phyloP scores from a whole-genome alignment of 768 basidiomycete genomes.

The Serpula lacrymans region DNA sequence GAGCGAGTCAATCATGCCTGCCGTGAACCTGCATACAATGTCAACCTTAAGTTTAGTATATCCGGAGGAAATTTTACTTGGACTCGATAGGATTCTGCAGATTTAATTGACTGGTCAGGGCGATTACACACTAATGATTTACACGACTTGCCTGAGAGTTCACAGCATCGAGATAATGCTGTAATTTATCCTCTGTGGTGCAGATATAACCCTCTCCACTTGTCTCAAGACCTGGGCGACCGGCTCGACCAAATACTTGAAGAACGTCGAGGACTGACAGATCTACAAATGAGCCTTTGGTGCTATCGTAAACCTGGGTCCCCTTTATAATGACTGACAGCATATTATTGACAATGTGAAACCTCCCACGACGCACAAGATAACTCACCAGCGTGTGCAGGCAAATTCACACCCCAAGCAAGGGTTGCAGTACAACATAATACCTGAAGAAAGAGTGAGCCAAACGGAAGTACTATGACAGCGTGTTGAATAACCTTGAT shows the following conservation, averaged over 20 bases:
- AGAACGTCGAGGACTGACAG: conserved; percentile 93
- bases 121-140: conserved; percentile 2
- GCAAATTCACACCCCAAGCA: conserved; percentile 99
- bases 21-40: conserved; percentile 54
- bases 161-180: conserved; percentile 85
- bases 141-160: conserved; percentile 66
- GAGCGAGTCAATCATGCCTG: conserved; percentile 84
- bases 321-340: conserved; percentile 88
- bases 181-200: conserved; percentile 88
- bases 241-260: conserved; percentile 97
- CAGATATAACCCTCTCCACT: conserved; percentile 98
- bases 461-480: neutral
- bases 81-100: conserved; percentile 92
- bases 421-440: conserved; percentile 97
- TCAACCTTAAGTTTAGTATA: conserved; percentile 4
- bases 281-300: conserved; percentile 87
- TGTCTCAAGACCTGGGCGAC: conserved; percentile 79
- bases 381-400: conserved; percentile 85
- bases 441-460: conserved; percentile 53
- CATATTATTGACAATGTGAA: conserved; percentile 9
- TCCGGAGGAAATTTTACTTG: conserved; percentile 48
- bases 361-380: conserved; percentile 5
- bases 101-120: conserved; percentile 5
- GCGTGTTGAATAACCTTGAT: conserved; percentile 68
- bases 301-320: conserved; percentile 92